Base-by-base conservation (phyloP, 148 eudicot genomes). In the Amaranthus palmeri region DNA sequence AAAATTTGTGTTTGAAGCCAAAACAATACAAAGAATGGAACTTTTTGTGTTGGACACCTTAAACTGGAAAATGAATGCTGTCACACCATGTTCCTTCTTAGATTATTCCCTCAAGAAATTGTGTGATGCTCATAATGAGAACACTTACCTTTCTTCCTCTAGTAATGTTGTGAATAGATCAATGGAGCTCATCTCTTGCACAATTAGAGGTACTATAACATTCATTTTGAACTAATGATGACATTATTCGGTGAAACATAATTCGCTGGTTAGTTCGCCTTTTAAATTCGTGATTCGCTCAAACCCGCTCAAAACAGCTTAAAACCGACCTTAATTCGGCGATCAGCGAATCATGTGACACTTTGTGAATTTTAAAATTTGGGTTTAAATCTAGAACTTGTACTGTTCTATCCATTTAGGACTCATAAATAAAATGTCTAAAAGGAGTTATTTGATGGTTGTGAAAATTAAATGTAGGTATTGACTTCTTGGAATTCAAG, bases 21-120 rank as follows among this genome's bases (percentile, higher is more conserved):
- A 87, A 86, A 86, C 93, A 0, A 84, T 95, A 71, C 86, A 78
- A 69, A 92, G 86, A 79, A 92, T 90, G 99, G 99, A 91, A 81
- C 83, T 91, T 62, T 36, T 91, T 74, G 87, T 95, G 69, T 79
- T 91, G 77, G 84, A 75, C 75, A 83, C 83, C 13, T 84, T 95
- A 81, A 74, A 86, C 0, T 95, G 99, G 99, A 88, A 78, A 66
- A 82, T 95, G 86, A 80, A 81, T 72, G 83, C 92, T 66, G 62
- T 82, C 50, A 91, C 99, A 50, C 92, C 99, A 9, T 89, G 83
- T 80, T 84, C 90, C 7, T 91, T 85, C 82, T 61, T 95, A 14
- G 90, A 91, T 57, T 84, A 80, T 57, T 85, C 84, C 42, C 82
- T 91, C 9, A 79, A 57, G 46, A 74, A 63, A 57, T 49, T 79